Percentiles rank a stretch among this genome's conserved stretches.
These are phyloP conservation scores for Coemansia sp. DNA, from an alignment of 192 early-diverging fungal genomes.

Conservation along the genomic window DNA sequence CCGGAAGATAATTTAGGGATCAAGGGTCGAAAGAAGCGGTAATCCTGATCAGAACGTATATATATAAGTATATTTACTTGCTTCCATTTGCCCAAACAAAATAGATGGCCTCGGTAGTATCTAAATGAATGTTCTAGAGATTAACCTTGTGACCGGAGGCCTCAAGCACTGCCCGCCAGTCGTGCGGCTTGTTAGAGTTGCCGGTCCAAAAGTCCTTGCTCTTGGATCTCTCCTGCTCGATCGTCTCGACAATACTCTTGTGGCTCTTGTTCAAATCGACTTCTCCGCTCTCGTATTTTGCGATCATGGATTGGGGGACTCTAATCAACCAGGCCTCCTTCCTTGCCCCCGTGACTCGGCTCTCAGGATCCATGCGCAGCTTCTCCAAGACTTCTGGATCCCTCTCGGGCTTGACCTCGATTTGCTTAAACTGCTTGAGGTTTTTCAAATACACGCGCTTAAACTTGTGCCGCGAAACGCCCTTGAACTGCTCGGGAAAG, in stretches of 20 bases:
- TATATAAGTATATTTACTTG: neutral
- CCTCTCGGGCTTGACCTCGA: conserved; percentile 18
- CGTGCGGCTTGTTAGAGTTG: conserved; percentile 38
- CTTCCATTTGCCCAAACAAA: neutral
- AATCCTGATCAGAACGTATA: no score
- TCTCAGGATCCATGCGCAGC: conserved; percentile 23
- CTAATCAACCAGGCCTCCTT: conserved; percentile 31
- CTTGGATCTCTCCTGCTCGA: conserved; percentile 24
- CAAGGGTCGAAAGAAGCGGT: no score
- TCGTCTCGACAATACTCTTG: conserved; percentile 16
- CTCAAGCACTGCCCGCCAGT: conserved; percentile 39
- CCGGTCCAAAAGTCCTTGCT: conserved; percentile 53
- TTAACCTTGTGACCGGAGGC: conserved; percentile 17
- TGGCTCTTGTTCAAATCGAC: conserved; percentile 11
- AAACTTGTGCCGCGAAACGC: conserved; percentile 29
- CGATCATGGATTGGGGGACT: conserved; percentile 3
- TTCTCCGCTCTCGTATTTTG: conserved; percentile 9
- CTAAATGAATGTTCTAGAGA: conserved; percentile 7
- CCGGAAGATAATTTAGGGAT: no score
- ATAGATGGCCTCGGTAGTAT: neutral
- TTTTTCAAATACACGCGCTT: conserved; percentile 37
- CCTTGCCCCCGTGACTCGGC: conserved; percentile 9
- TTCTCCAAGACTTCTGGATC: conserved; percentile 22
- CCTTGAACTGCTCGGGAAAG: conserved; percentile 29
- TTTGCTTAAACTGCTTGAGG: conserved; percentile 36